phyloP scores from a whole-genome alignment of 192 early-diverging fungal species.

The Backusella tuberculispora region DNA sequence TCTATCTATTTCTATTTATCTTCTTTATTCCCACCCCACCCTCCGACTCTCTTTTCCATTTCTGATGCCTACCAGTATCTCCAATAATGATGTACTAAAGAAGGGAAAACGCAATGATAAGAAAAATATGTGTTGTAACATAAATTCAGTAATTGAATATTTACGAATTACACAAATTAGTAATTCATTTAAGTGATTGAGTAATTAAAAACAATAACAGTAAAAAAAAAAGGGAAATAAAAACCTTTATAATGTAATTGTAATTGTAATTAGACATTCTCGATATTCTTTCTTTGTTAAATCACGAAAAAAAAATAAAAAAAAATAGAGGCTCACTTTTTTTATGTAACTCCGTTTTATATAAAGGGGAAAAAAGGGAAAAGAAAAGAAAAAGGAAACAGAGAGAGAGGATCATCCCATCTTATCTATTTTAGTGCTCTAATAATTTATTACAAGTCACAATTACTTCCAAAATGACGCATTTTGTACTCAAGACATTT shows the following conservation, averaged over 20 bases:
- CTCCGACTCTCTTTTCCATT: not conserved
- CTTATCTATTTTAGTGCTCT: too few relatives aligned
- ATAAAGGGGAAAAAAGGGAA: not conserved
- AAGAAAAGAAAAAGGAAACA: not conserved
- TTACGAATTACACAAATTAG: too few relatives aligned
- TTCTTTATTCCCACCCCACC: not conserved
- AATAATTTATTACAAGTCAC: not conserved
- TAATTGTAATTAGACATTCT: constrained; percentile 55
- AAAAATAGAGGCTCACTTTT: not conserved
- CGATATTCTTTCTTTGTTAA: not conserved
- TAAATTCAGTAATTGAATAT: too few relatives aligned
- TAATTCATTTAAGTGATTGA: too few relatives aligned
- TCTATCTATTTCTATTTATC: too few relatives aligned
- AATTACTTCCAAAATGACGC: constrained; percentile 14
- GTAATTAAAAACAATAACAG: not conserved
- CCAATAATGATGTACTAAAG: constrained; percentile 84
- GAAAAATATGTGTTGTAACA: not conserved
- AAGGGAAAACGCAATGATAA: not conserved
- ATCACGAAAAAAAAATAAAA: not conserved
- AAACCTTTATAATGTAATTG: constrained; percentile 69
- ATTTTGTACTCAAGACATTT: not conserved
- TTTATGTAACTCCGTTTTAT: not conserved
- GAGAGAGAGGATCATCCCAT: not conserved
- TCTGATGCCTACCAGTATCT: constrained; percentile 61
- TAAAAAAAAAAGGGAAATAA: not conserved